These are phyloP conservation scores for Penicillium steckii DNA, from an alignment of 495 filamentous ascomycete species.

Conservation along the genomic window DNA sequence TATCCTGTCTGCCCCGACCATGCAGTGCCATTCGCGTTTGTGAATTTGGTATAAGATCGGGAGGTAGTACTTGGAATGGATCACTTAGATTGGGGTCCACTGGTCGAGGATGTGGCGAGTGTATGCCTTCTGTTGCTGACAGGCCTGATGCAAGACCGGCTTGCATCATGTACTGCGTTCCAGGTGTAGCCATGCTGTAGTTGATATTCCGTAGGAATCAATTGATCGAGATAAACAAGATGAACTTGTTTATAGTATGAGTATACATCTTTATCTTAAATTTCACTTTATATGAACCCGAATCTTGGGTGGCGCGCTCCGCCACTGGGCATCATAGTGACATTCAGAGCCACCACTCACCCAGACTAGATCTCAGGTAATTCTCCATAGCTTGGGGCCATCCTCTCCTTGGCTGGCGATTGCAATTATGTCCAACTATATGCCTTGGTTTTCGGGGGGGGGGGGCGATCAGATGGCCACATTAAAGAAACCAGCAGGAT, in stretches of 20 bases:
- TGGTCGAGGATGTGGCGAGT: slow-evolving; percentile 25
- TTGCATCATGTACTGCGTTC: slow-evolving; percentile 33
- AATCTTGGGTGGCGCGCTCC: not conserved
- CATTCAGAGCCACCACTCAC: not conserved
- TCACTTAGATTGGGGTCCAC: slow-evolving; percentile 22
- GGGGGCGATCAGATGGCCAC: not conserved
- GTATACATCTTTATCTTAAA: not conserved
- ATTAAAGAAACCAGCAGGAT: not conserved
- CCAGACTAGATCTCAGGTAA: not conserved
- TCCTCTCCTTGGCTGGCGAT: too few relatives aligned
- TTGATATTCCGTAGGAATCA: not conserved
- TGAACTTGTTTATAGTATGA: not conserved
- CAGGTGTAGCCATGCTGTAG: slow-evolving; percentile 17
- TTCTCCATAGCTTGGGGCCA: too few relatives aligned
- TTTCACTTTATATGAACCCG: not conserved
- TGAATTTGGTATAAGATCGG: slow-evolving; percentile 14
- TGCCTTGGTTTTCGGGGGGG: too few relatives aligned
- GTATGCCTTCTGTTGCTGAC: slow-evolving; percentile 32
- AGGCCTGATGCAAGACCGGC: slow-evolving; percentile 35
- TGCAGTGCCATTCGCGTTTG: slow-evolving; percentile 18
- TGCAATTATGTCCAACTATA: too few relatives aligned
- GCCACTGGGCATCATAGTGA: not conserved
- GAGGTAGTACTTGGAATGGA: slow-evolving; percentile 19
- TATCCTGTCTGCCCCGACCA: slow-evolving; percentile 14
- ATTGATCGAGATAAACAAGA: not conserved